Percentiles rank a stretch among this genome's conserved stretches.
Conservation (phyloP, 208 protist species). For the Crithidia sp. region DNA sequence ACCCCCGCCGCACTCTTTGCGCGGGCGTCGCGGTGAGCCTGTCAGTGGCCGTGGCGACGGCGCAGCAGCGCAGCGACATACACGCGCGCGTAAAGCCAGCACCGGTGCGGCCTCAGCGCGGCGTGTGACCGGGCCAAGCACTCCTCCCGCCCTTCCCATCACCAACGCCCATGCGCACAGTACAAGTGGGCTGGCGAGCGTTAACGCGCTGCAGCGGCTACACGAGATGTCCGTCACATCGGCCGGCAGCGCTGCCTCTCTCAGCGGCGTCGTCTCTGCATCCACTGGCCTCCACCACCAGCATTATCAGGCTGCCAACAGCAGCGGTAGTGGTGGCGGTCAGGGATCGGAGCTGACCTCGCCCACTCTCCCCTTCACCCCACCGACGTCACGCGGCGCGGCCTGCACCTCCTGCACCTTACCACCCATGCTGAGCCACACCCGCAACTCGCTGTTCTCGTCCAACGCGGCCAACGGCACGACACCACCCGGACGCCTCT, state of each 20-base stretch:
- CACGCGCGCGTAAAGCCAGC: slow-evolving; percentile 6
- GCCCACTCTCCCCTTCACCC: background rate
- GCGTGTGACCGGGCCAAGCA: background rate
- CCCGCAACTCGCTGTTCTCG: background rate
- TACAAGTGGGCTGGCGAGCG: background rate
- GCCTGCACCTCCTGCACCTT: slow-evolving; percentile 7
- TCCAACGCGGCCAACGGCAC: background rate
- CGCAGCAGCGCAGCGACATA: background rate
- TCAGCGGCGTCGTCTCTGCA: background rate
- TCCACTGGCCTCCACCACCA: background rate
- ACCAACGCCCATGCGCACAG: background rate
- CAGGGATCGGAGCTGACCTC: background rate
- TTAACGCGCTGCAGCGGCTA: background rate
- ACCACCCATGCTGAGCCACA: slow-evolving; percentile 12
- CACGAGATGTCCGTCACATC: background rate
- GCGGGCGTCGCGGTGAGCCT: background rate
- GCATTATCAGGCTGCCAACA: no score
- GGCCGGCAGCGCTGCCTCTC: background rate
- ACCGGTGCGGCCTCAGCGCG: slow-evolving; percentile 2
- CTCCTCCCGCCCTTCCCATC: background rate
- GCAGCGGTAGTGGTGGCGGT: background rate
- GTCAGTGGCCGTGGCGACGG: background rate
- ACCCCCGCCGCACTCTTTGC: background rate
- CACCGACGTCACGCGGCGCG: background rate
- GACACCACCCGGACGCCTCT: background rate